Evolutionary conservation across 2,329 filamentous ascomycete species (phyloP), one percentile per base, ranked within the genome.

Genomic region (Curvularia eragrostidis): DNA sequence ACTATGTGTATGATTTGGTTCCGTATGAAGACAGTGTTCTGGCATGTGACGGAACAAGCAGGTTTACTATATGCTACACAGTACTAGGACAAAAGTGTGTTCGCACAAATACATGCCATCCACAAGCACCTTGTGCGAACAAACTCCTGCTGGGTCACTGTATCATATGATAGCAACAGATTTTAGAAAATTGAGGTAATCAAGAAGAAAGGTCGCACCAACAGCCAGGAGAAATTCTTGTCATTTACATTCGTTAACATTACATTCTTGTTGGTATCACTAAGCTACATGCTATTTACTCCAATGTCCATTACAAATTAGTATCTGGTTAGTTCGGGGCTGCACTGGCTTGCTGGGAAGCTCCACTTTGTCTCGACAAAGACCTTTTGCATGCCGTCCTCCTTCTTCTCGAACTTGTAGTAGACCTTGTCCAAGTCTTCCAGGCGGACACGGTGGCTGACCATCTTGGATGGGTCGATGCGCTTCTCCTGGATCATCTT

Each of bases 321-420:
- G 50, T 77, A 82, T 56, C 68, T 81, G 30, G 80, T 86, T 71
- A 87, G 74, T 43, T 70, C 63, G 1, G 86, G 86, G 46, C 80
- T 80, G 6, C 82, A 85, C 34, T 75, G 54, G 5, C 78, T 78
- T 9, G 84, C 78, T 21, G 85, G 82, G 55, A 75, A 77, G 19
- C 84, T 86, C 72, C 84, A 84, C 65, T 77, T 83, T 1, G 86
- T 89, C 78, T 86, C 75, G 10, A 87, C 82, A 72, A 84, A 96
- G 1, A 95, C 85, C 83, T 96, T 96, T 76, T 96, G 91, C 83
- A 96, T 90, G 3, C 81, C 80, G 66, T 91, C 88, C 59, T 90
- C 83, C 69, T 81, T 82, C 65, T 93, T 90, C 60, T 94, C 89
- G 3, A 96, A 82, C 28, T 84, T 82, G 51, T 80, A 77, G 72